Percentiles rank a stretch among this genome's conserved stretches.
phyloP scores from a whole-genome alignment of 169 alveolate genomes.

The Cryptosporidium sp. region DNA sequence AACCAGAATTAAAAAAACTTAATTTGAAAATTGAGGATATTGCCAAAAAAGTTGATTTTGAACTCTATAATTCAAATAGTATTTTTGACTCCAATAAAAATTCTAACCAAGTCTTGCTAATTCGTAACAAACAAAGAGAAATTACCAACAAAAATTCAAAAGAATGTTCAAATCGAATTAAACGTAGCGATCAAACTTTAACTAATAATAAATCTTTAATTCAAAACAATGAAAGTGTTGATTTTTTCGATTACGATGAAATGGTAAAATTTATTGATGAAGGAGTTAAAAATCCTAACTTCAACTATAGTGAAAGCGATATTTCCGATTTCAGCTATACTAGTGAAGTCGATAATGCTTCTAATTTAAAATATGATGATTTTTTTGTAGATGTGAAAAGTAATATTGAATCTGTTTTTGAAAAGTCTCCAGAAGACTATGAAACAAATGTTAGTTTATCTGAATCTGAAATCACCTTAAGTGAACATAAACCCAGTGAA shows the following conservation, averaged over 20 bases:
- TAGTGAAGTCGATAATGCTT: not conserved
- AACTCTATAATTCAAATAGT: not conserved
- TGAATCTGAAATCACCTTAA: not conserved
- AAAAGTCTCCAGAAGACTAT: not conserved
- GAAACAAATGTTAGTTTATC: not conserved
- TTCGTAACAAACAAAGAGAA: not conserved
- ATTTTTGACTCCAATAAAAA: not conserved
- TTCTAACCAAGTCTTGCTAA: not conserved
- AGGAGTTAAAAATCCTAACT: not conserved
- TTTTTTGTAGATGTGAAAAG: constrained; percentile 1
- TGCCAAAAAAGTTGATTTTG: constrained; percentile 27
- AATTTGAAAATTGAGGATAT: not conserved
- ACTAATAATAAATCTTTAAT: not conserved
- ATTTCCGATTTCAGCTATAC: constrained; percentile 12
- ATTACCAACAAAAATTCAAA: not conserved
- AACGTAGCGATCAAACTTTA: not conserved
- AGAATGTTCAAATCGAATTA: not conserved
- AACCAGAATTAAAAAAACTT: constrained; percentile 27
- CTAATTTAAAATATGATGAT: constrained; percentile 35
- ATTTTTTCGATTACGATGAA: constrained; percentile 52
- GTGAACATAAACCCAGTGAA: not conserved
- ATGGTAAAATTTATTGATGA: constrained; percentile 37
- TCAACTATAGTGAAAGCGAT: not conserved
- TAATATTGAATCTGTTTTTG: not conserved
- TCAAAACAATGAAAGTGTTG: constrained; percentile 13